Percentiles rank a stretch among this genome's conserved stretches.
Conservation (phyloP, 1,284 basidiomycete species). For the Microbotryum violaceum region DNA sequence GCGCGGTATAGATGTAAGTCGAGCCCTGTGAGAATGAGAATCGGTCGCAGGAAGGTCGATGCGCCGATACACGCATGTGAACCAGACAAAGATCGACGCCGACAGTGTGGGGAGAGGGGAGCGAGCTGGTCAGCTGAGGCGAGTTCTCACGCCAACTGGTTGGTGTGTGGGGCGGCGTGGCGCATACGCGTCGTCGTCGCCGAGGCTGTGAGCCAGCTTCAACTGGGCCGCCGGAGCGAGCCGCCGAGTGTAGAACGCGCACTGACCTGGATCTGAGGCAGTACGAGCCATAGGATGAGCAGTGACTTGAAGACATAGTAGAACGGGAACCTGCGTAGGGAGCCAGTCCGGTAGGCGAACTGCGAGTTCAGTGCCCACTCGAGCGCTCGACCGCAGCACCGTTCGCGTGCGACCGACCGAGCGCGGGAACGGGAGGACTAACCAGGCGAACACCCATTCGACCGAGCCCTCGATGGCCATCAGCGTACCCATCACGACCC, state of each 20-base stretch:
- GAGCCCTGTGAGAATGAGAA: conserved; percentile 49
- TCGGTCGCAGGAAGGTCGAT: neutral
- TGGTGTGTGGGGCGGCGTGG: neutral
- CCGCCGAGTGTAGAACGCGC: neutral
- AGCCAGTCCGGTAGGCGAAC: neutral
- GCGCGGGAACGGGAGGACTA: conserved; percentile 13
- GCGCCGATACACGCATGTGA: neutral
- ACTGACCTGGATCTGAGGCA: conserved; percentile 65
- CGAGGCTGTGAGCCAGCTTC: neutral
- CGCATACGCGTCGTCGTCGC: neutral
- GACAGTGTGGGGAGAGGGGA: neutral
- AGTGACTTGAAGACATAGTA: conserved; percentile 76
- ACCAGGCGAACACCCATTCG: conserved; percentile 78
- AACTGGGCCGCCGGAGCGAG: neutral
- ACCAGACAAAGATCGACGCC: neutral
- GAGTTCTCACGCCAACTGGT: no score
- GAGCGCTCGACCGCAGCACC: neutral
- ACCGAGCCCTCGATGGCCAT: conserved; percentile 64
- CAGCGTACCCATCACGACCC: conserved; percentile 72
- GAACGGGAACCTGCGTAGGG: conserved; percentile 63
- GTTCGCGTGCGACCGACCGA: neutral
- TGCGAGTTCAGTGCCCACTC: neutral
- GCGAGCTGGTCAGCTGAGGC: no score
- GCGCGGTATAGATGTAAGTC: conserved; percentile 64
- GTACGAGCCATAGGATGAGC: conserved; percentile 75